Evolutionary conservation across 768 basidiomycete genomes (phyloP).

Genomic region (Kwoniella sp.): DNA sequence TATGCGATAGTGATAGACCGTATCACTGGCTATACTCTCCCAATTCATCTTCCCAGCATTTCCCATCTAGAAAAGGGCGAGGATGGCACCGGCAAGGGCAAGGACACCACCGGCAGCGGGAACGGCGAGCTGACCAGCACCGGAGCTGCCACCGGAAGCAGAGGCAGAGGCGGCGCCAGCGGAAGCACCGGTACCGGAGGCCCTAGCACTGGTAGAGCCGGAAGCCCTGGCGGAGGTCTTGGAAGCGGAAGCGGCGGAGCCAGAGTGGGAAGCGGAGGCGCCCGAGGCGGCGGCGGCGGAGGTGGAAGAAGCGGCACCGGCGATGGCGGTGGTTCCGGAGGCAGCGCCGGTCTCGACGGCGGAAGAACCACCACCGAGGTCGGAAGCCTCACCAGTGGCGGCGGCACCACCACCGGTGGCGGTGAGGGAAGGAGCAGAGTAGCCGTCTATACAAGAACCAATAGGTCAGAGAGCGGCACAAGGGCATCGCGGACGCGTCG

Average conservation of each 20-base stretch:
- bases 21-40: too few species aligned
- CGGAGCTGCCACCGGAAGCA: background rate
- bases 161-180: constrained; percentile 2
- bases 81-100: constrained; percentile 14
- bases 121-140: constrained; percentile 12
- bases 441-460: constrained; percentile 17
- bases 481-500: background rate
- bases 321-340: constrained; percentile 12
- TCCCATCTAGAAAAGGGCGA: constrained; percentile 11
- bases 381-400: constrained; percentile 28
- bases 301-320: constrained; percentile 10
- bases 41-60: too few species aligned
- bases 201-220: background rate
- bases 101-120: constrained; percentile 20
- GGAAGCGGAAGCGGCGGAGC: background rate
- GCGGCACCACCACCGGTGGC: constrained; percentile 42
- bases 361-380: constrained; percentile 9
- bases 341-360: constrained; percentile 13
- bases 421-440: constrained; percentile 41
- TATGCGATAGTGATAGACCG: too few species aligned
- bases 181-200: constrained; percentile 3
- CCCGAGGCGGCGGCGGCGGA: constrained; percentile 5
- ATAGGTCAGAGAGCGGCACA: background rate
- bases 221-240: background rate
- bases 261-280: constrained; percentile 1